These are phyloP conservation scores for Artemisia argyi DNA, from an alignment of 129 eudicot species.

Conservation along the genomic window DNA sequence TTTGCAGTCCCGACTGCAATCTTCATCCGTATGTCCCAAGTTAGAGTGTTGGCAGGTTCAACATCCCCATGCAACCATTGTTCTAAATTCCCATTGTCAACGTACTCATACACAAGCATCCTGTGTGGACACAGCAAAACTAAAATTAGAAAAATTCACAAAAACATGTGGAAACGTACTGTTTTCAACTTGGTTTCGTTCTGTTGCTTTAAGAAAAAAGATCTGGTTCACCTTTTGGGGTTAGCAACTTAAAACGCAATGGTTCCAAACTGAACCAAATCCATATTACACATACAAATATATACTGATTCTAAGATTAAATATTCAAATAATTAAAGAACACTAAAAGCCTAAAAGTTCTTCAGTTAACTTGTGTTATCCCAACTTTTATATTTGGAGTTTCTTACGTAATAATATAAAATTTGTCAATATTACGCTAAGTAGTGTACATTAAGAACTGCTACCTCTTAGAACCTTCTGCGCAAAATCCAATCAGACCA, in stretches of 20 bases:
- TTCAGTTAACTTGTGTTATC: background rate
- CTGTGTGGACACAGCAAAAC: conserved; percentile 29
- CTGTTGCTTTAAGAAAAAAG: background rate
- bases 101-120: conserved; percentile 84
- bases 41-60: conserved; percentile 68
- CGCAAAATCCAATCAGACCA: conserved; percentile 84
- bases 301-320: background rate
- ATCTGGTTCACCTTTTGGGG: background rate
- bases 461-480: conserved; percentile 88
- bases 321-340: conserved; percentile 1
- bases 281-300: background rate
- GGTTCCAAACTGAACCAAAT: background rate
- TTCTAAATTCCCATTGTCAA: conserved; percentile 90
- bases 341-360: background rate
- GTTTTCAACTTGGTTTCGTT: background rate
- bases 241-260: background rate
- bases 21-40: conserved; percentile 86
- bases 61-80: conserved; percentile 94
- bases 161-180: background rate
- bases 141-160: background rate
- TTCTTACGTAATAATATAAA: background rate
- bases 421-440: background rate
- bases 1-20: conserved; percentile 91
- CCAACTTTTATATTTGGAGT: background rate
- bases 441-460: conserved; percentile 17